Percentiles rank a stretch among this genome's conserved stretches.
These are phyloP conservation scores for Chamaecrista fasciculata DNA, from an alignment of 306 rosid species.

Conservation along the genomic window DNA sequence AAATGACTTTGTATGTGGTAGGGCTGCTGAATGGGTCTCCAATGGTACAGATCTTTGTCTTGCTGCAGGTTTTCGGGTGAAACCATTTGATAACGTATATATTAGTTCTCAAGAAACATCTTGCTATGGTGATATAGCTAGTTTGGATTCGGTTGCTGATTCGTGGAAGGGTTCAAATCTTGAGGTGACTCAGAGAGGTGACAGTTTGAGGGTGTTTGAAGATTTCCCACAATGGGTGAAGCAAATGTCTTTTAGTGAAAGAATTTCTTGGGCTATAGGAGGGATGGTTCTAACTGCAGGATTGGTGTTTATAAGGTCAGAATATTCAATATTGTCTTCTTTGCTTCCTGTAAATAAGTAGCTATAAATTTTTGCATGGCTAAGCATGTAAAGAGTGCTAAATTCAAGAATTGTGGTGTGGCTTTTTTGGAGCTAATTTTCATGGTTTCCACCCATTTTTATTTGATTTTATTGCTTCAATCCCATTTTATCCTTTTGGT, in stretches of 20 bases:
- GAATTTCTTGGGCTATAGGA: slow-evolving; percentile 93
- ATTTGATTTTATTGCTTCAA: slow-evolving; percentile 3
- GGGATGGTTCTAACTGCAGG: slow-evolving; percentile 95
- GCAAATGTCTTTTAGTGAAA: slow-evolving; percentile 63
- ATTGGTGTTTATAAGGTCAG: slow-evolving; percentile 69
- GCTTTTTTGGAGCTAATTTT: not conserved
- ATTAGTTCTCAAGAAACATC: slow-evolving; percentile 37
- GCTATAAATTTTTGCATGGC: slow-evolving; percentile 11
- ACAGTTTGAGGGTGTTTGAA: slow-evolving; percentile 35
- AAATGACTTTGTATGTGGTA: slow-evolving; percentile 95
- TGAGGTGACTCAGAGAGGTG: slow-evolving; percentile 38
- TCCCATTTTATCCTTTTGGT: not conserved
- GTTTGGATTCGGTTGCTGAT: slow-evolving; percentile 71
- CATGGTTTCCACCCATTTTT: not conserved
- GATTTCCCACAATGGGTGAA: slow-evolving; percentile 59
- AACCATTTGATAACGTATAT: slow-evolving; percentile 36
- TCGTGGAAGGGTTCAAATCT: slow-evolving; percentile 67
- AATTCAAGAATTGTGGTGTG: not conserved
- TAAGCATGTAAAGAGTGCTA: not conserved
- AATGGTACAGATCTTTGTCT: slow-evolving; percentile 92
- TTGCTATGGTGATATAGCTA: slow-evolving; percentile 81
- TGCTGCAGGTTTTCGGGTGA: slow-evolving; percentile 82
- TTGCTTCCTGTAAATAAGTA: slow-evolving; percentile 10
- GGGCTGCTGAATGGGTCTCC: slow-evolving; percentile 84
- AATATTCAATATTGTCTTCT: slow-evolving; percentile 7